These are phyloP conservation scores for Salvia sclarea DNA, from an alignment of 305 asterid species.

Conservation along the genomic window DNA sequence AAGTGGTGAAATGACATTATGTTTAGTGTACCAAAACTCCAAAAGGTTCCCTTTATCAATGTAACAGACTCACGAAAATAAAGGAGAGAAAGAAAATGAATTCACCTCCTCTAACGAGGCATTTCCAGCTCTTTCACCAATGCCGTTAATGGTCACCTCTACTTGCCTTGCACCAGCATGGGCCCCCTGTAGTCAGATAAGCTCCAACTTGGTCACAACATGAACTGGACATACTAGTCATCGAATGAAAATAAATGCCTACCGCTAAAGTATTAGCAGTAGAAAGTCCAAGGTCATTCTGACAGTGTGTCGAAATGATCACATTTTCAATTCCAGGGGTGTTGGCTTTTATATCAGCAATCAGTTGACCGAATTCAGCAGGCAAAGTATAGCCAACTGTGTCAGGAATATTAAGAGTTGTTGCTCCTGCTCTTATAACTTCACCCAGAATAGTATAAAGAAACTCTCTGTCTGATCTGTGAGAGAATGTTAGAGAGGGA, in stretches of 20 bases:
- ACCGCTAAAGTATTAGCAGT: conserved; percentile 83
- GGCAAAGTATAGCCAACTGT: conserved; percentile 77
- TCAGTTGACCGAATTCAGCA: conserved; percentile 66
- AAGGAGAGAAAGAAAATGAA: conserved; percentile 9
- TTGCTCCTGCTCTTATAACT: conserved; percentile 88
- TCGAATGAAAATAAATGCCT: conserved; percentile 31
- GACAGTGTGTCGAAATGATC: conserved; percentile 86
- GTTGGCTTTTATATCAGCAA: conserved; percentile 77
- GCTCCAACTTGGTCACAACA: conserved; percentile 7
- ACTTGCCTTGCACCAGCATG: conserved; percentile 89
- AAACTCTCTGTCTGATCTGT: conserved; percentile 82
- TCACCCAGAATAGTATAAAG: conserved; percentile 83
- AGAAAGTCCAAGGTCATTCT: conserved; percentile 91
- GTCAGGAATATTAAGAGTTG: conserved; percentile 86
- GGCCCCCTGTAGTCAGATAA: conserved; percentile 65
- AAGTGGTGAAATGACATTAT: background rate
- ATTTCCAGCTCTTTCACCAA: conserved; percentile 97
- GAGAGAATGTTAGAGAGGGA: conserved; percentile 30
- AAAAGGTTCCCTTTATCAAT: background rate
- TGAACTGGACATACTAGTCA: conserved; percentile 25
- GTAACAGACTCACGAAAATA: background rate
- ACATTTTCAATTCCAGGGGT: conserved; percentile 79
- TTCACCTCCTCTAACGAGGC: conserved; percentile 92
- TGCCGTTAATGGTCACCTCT: conserved; percentile 93
- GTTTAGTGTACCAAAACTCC: background rate